These are phyloP conservation scores for Boletus bicolor DNA, from an alignment of 768 basidiomycete genomes.

Conservation along the genomic window DNA sequence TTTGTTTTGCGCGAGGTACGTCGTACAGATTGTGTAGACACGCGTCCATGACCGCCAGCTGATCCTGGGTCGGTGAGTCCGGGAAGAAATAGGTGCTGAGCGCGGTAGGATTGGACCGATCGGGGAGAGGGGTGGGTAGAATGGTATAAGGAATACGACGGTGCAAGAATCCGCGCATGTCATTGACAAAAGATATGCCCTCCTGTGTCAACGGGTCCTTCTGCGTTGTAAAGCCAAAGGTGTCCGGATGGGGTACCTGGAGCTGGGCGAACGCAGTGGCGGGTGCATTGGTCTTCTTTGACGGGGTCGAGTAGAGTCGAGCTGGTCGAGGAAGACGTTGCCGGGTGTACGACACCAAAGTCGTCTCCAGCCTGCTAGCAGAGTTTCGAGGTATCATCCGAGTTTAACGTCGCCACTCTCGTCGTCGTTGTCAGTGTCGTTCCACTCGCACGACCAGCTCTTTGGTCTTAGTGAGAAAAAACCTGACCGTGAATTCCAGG, in stretches of 20 bases:
- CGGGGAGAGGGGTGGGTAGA: slow-evolving; percentile 65
- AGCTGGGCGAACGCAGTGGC: slow-evolving; percentile 43
- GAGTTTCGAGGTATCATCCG: slow-evolving; percentile 32
- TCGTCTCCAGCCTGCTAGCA: slow-evolving; percentile 31
- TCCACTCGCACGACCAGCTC: slow-evolving; percentile 16
- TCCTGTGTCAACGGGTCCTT: slow-evolving; percentile 22
- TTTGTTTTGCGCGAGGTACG: slow-evolving; percentile 67
- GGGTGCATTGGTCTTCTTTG: slow-evolving; percentile 53
- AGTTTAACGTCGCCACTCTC: slow-evolving; percentile 6
- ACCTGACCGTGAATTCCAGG: neutral
- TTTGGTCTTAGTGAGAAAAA: slow-evolving; percentile 2
- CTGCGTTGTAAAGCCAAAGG: slow-evolving; percentile 35
- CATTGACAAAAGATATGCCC: slow-evolving; percentile 21
- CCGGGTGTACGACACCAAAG: slow-evolving; percentile 57
- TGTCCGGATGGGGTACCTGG: slow-evolving; percentile 36
- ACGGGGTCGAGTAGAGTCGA: slow-evolving; percentile 66
- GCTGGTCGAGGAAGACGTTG: slow-evolving; percentile 67
- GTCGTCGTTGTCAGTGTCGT: slow-evolving; percentile 11
- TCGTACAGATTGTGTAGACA: slow-evolving; percentile 76
- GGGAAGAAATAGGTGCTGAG: slow-evolving; percentile 54
- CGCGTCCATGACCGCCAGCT: slow-evolving; percentile 76
- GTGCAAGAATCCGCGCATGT: slow-evolving; percentile 52
- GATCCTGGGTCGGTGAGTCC: slow-evolving; percentile 64
- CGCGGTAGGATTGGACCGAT: slow-evolving; percentile 35
- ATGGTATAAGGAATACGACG: slow-evolving; percentile 51